Conservation (phyloP, 169 alveolate genomes). For the Cryptosporidium ryanae region DNA sequence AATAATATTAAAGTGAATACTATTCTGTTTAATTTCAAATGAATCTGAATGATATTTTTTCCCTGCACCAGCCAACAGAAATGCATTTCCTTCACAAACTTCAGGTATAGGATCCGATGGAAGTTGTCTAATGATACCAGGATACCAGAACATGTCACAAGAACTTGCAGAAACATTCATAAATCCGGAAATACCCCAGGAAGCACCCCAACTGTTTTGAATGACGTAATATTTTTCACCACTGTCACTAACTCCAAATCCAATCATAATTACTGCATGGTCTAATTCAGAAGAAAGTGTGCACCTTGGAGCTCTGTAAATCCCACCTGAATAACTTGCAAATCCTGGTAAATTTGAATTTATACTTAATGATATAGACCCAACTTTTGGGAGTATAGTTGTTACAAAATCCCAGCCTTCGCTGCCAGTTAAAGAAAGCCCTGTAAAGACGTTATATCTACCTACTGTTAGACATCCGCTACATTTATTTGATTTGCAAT, state of each 20-base stretch:
- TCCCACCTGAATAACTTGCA: conserved; percentile 57
- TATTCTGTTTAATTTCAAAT: too few relatives aligned
- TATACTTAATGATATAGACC: conserved; percentile 48
- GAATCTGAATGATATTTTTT: neutral
- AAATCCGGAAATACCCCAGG: conserved; percentile 71
- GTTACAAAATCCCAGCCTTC: conserved; percentile 75
- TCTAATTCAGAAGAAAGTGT: conserved; percentile 42
- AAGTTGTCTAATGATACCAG: conserved; percentile 55
- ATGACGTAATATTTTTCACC: conserved; percentile 73
- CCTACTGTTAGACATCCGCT: conserved; percentile 36
- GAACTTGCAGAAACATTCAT: conserved; percentile 60
- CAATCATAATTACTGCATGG: conserved; percentile 76
- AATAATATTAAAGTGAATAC: too few relatives aligned
- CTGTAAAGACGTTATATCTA: conserved; percentile 34
- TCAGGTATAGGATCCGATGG: conserved; percentile 13
- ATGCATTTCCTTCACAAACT: conserved; percentile 29
- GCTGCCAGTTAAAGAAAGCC: conserved; percentile 23
- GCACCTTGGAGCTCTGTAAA: conserved; percentile 68
- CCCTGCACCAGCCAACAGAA: conserved; percentile 41
- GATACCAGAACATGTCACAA: conserved; percentile 72
- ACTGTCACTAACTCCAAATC: conserved; percentile 44
- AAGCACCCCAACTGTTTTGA: conserved; percentile 69
- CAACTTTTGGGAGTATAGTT: conserved; percentile 36
- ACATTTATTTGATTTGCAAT: conserved; percentile 7
- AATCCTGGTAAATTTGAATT: conserved; percentile 69